These are phyloP conservation scores for Ophiosphaerella herpotricha DNA, from an alignment of 2,329 filamentous ascomycete genomes.

Conservation along the genomic window DNA sequence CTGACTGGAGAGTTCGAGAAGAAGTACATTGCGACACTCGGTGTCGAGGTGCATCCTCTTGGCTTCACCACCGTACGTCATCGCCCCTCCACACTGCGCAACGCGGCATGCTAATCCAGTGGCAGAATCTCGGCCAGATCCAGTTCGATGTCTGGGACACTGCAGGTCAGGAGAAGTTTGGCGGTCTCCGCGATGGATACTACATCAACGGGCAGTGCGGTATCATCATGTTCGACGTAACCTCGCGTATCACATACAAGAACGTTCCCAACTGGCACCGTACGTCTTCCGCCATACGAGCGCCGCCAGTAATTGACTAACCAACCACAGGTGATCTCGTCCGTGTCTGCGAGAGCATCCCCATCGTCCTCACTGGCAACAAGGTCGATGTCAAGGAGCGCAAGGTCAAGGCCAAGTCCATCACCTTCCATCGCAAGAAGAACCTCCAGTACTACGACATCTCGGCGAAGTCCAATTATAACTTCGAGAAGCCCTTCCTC, in stretches of 20 bases:
- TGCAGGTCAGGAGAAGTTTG: slow-evolving; percentile 98
- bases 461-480: slow-evolving; percentile 99
- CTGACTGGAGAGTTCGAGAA: slow-evolving; percentile 99
- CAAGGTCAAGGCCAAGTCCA: slow-evolving; percentile 99
- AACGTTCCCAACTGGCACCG: slow-evolving; percentile 99
- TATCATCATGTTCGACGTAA: slow-evolving; percentile 99
- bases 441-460: slow-evolving; percentile 99
- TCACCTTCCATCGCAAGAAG: slow-evolving; percentile 99
- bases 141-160: slow-evolving; percentile 99
- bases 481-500: slow-evolving; percentile 99
- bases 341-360: slow-evolving; percentile 98
- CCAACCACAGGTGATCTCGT: slow-evolving; percentile 79
- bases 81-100: slow-evolving; percentile 10
- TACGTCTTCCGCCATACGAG: slow-evolving; percentile 58
- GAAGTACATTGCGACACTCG: slow-evolving; percentile 99
- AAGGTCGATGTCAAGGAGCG: slow-evolving; percentile 99
- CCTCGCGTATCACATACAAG: slow-evolving; percentile 99
- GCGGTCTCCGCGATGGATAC: slow-evolving; percentile 98
- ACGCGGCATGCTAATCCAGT: slow-evolving; percentile 25
- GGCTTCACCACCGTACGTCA: slow-evolving; percentile 90
- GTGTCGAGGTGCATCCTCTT: slow-evolving; percentile 99
- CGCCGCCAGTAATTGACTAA: slow-evolving; percentile 18
- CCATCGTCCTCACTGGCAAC: slow-evolving; percentile 97
- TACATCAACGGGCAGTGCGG: slow-evolving; percentile 99
- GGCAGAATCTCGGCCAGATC: slow-evolving; percentile 86